Evolutionary conservation across 1,284 basidiomycete genomes (phyloP), one percentile per base, ranked within the genome.

Genomic region (Trichosporon sp.): DNA sequence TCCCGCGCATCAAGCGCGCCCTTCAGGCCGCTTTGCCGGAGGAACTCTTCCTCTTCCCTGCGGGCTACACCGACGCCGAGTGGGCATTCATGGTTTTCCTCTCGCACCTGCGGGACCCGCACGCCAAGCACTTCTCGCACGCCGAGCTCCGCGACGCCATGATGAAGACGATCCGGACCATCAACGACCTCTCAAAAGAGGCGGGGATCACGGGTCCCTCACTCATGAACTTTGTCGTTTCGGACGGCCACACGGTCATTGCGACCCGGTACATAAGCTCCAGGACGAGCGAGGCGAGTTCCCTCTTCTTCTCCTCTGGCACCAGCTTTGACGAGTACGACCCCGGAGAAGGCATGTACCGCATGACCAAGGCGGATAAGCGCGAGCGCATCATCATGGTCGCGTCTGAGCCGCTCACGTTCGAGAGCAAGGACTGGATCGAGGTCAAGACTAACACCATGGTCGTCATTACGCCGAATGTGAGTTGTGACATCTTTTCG

Each of bases 321-420:
- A 96, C 93, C 2, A 90, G 91, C 12, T 99, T 98, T 79, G 94
- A 92, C 76, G 94, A 98, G 84, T 94, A 93, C 78, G 89, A 90
- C 35, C 89, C 84, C 12, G 92, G 92, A 6, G 73, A 71, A 1
- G 92, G 93, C 19, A 90, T 96, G 81, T 96, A 96, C 83, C 90
- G 91, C 78, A 98, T 97, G 95, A 91, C 91, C 21, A 99, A 98
- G 84, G 90, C 91, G 48, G 96, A 98, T 85, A 98, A 97, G 85
- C 87, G 96, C 72, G 84, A 84, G 73, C 80, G 93, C 77, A 94
- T 97, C 78, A 94, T 96, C 78, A 91, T 97, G 90, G 91, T 96
- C 81, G 92, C 93, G 2, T 93, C 91, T 76, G 95, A 97, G 78
- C 95, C 95, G 1, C 84, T 97, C 65, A 97, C 95, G 0, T 97